Conservation (phyloP, 2,329 filamentous ascomycete species). For the Ceratocystis eucalypticola region DNA sequence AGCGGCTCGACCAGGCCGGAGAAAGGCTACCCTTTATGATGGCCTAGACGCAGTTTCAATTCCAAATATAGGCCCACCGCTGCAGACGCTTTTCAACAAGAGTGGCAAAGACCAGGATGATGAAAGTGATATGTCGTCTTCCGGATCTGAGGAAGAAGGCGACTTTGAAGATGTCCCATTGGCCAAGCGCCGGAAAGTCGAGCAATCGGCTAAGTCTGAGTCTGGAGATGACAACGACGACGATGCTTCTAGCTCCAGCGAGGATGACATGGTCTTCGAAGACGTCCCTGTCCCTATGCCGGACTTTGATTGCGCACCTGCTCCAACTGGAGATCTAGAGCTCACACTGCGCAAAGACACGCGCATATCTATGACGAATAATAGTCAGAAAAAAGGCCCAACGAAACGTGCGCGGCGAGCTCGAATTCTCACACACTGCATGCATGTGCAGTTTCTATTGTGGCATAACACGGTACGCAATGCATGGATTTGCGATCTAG, state of each 20-base stretch:
- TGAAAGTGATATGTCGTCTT: conserved; percentile 22
- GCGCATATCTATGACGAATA: conserved; percentile 46
- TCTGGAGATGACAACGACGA: conserved; percentile 25
- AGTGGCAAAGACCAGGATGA: conserved; percentile 5
- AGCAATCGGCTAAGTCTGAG: background rate
- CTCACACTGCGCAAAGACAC: conserved; percentile 52
- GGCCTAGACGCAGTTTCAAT: conserved; percentile 38
- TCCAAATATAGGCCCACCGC: conserved; percentile 30
- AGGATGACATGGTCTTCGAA: conserved; percentile 52
- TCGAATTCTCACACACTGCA: conserved; percentile 64
- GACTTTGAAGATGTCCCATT: conserved; percentile 34
- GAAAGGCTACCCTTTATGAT: conserved; percentile 48
- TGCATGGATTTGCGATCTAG: conserved; percentile 64
- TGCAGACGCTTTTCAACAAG: conserved; percentile 29
- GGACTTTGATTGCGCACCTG: conserved; percentile 32
- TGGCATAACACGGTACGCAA: conserved; percentile 85
- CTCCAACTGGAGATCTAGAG: conserved; percentile 54
- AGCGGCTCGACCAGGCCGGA: conserved; percentile 24
- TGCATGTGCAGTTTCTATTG: conserved; percentile 77
- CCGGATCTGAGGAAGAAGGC: conserved; percentile 34
- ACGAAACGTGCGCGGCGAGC: conserved; percentile 73
- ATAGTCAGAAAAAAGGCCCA: conserved; percentile 63
- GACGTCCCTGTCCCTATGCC: conserved; percentile 35
- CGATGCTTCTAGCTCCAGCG: conserved; percentile 35
- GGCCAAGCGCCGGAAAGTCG: conserved; percentile 26